Evolutionary conservation across 306 rosid genomes (phyloP).

Genomic region (Acacia crassicarpa): DNA sequence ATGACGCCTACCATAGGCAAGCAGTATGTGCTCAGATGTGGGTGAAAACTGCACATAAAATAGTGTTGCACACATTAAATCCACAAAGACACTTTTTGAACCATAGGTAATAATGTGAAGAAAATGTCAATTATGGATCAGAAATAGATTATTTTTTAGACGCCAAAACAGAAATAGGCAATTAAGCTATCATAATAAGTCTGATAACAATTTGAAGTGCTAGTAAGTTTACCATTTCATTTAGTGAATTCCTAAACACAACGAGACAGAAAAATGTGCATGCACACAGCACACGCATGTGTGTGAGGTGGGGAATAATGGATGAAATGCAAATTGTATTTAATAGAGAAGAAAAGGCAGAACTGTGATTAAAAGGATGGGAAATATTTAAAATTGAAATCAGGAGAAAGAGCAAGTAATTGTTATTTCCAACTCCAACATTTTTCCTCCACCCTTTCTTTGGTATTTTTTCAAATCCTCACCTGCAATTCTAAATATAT

Average conservation of each 20-base stretch:
- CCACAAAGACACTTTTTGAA: not conserved
- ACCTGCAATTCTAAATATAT: not conserved
- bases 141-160: not conserved
- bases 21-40: conserved; percentile 61
- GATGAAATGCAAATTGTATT: not conserved
- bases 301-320: not conserved
- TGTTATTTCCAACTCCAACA: not conserved
- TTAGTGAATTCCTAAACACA: not conserved
- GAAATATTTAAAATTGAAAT: conserved; percentile 1
- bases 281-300: not conserved
- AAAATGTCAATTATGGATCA: not conserved
- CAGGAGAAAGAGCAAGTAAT: not conserved
- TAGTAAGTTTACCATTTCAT: not conserved
- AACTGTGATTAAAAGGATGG: conserved; percentile 14
- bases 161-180: not conserved
- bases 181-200: not conserved
- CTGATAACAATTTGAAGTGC: not conserved
- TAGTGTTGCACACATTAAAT: conserved; percentile 36
- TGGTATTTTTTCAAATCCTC: not conserved
- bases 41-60: conserved; percentile 52
- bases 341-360: conserved; percentile 12
- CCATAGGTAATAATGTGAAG: conserved; percentile 5
- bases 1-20: conserved; percentile 65
- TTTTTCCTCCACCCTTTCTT: not conserved
- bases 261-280: not conserved